Evolutionary conservation across 2,329 filamentous ascomycete species (phyloP).

Genomic region (Arthrobotrys musiformis): DNA sequence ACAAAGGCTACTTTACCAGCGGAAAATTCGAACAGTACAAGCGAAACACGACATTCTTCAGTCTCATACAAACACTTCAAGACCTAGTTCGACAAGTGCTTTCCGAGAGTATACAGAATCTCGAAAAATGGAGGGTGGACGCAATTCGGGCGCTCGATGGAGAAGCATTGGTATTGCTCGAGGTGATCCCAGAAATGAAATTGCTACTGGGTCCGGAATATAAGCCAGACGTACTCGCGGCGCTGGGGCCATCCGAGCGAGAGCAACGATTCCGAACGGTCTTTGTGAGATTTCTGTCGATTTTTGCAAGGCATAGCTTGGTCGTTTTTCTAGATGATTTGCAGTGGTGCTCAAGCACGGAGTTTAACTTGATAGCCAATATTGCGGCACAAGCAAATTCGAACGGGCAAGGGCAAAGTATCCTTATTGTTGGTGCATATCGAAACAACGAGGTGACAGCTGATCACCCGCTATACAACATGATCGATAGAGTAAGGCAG

Average conservation of each 20-base stretch:
- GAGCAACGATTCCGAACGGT: conserved; percentile 58
- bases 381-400: conserved; percentile 58
- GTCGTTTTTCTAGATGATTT: conserved; percentile 60
- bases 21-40: conserved; percentile 60
- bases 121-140: conserved; percentile 59
- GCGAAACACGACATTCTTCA: conserved; percentile 59
- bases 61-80: conserved; percentile 59
- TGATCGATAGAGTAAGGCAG: conserved; percentile 56
- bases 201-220: conserved; percentile 58
- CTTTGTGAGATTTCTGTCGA: conserved; percentile 54
- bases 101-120: conserved; percentile 58
- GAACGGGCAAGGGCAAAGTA: conserved; percentile 57
- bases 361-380: conserved; percentile 58
- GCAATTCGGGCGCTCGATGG: conserved; percentile 59
- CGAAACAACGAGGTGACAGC: conserved; percentile 58
- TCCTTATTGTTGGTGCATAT: conserved; percentile 59
- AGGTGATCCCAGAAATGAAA: conserved; percentile 59
- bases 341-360: conserved; percentile 59
- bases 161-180: conserved; percentile 58
- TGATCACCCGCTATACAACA: conserved; percentile 58
- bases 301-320: conserved; percentile 58
- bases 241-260: conserved; percentile 58
- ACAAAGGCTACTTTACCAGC: conserved; percentile 59
- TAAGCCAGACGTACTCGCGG: conserved; percentile 58
- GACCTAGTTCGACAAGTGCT: conserved; percentile 59